These are phyloP conservation scores for Arctostaphylos glauca DNA, from an alignment of 148 eudicot genomes.

Conservation along the genomic window DNA sequence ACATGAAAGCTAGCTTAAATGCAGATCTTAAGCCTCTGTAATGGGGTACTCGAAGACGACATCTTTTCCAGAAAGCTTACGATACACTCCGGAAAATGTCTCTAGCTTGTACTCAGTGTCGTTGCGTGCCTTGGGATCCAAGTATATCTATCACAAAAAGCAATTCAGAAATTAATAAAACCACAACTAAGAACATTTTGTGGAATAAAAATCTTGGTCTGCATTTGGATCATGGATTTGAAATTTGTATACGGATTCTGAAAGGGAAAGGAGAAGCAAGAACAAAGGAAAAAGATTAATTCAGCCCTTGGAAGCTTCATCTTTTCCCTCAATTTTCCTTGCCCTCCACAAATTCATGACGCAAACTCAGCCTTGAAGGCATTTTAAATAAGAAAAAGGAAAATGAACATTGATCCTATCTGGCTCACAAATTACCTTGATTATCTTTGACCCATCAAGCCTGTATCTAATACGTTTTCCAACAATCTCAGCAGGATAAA, in stretches of 20 bases:
- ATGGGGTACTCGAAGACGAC: constrained; percentile 80
- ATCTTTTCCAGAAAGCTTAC: constrained; percentile 92
- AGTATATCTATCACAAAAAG: constrained; percentile 44
- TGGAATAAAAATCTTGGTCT: background rate
- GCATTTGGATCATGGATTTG: too few relatives aligned
- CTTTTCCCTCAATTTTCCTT: background rate
- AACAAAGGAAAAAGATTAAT: background rate
- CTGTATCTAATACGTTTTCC: constrained; percentile 84
- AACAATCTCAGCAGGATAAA: constrained; percentile 86
- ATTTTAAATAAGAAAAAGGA: background rate
- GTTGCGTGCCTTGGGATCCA: constrained; percentile 85
- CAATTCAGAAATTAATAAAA: background rate
- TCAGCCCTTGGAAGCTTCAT: background rate
- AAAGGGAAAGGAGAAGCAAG: background rate
- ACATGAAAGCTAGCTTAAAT: background rate
- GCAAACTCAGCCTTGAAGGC: background rate
- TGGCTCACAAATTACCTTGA: constrained; percentile 50
- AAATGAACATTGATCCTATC: background rate
- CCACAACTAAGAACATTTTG: background rate
- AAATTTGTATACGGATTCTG: too few relatives aligned
- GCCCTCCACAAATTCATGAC: background rate
- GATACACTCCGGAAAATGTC: constrained; percentile 78
- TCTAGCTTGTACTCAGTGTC: constrained; percentile 94
- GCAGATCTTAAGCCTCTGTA: constrained; percentile 38
- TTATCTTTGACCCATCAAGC: constrained; percentile 73